These are phyloP conservation scores for Cenchrus fungigraminus DNA, from an alignment of 176 grass and related monocot species.

Conservation along the genomic window DNA sequence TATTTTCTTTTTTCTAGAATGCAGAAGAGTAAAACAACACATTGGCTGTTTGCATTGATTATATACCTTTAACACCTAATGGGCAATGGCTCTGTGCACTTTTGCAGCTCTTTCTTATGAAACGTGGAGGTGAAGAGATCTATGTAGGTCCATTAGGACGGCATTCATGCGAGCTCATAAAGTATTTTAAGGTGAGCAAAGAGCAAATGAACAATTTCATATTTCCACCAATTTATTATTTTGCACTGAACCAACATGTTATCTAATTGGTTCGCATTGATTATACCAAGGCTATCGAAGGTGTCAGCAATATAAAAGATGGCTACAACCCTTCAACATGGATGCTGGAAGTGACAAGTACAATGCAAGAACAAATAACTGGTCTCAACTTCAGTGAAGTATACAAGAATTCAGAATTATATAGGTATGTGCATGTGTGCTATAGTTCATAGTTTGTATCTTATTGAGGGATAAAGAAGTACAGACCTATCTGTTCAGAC, in stretches of 20 bases:
- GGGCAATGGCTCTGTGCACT: background rate
- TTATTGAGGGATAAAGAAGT: background rate
- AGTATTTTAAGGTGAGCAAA: constrained; percentile 75
- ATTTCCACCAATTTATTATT: constrained; percentile 4
- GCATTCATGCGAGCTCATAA: constrained; percentile 63
- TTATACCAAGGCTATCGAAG: constrained; percentile 56
- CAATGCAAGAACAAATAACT: constrained; percentile 61
- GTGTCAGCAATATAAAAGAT: constrained; percentile 74
- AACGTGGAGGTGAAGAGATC: constrained; percentile 84
- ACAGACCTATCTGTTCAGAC: background rate
- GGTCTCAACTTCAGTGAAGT: constrained; percentile 55
- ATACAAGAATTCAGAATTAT: constrained; percentile 77
- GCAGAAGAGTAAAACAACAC: background rate
- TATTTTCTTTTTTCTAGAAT: background rate
- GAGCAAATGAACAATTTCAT: background rate
- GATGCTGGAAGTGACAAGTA: constrained; percentile 79
- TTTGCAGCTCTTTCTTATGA: background rate
- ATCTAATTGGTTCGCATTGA: background rate
- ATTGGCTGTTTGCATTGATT: background rate
- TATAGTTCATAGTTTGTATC: constrained; percentile 1
- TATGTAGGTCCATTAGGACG: constrained; percentile 77
- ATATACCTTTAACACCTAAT: constrained; percentile 21
- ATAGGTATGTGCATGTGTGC: constrained; percentile 45
- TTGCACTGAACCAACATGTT: constrained; percentile 4
- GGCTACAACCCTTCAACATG: constrained; percentile 91